phyloP scores from a whole-genome alignment of 2,329 filamentous ascomycete genomes.

The Amesomyces nigricolor region DNA sequence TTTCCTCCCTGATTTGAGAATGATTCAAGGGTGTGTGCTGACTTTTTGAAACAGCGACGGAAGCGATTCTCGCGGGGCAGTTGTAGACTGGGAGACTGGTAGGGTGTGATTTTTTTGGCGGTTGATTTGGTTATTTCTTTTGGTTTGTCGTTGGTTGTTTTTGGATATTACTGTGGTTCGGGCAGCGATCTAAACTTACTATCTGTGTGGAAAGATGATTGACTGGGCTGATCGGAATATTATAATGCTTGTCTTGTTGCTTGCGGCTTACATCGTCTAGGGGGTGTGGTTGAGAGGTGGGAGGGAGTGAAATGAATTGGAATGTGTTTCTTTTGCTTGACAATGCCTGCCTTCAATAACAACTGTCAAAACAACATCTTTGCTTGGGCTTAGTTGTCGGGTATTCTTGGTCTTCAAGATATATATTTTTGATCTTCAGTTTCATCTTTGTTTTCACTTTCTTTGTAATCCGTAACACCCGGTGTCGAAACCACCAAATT shows the following conservation, averaged over 20 bases:
- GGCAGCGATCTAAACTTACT: background rate
- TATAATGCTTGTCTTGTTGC: constrained; percentile 2
- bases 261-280: too few species aligned
- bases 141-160: background rate
- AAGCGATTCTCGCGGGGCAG: constrained; percentile 72
- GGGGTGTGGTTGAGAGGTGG: too few species aligned
- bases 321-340: too few species aligned
- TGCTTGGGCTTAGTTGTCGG: too few species aligned
- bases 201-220: background rate
- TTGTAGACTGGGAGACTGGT: constrained; percentile 42
- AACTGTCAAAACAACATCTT: too few species aligned
- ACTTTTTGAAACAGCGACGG: constrained; percentile 53
- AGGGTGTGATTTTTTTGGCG: background rate
- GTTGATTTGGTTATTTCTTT: background rate
- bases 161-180: background rate
- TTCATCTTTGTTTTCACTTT: too few species aligned
- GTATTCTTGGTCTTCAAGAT: too few species aligned
- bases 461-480: too few species aligned
- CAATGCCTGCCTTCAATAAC: too few species aligned
- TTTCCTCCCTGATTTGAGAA: background rate
- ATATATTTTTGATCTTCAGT: too few species aligned
- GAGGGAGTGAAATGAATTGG: too few species aligned
- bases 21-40: constrained; percentile 10
- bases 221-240: background rate
- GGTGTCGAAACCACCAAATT: too few species aligned